Evolutionary conservation across 768 basidiomycete species (phyloP), one percentile per base, ranked within the genome.

Genomic region (Xerocomellus amylosporus): DNA sequence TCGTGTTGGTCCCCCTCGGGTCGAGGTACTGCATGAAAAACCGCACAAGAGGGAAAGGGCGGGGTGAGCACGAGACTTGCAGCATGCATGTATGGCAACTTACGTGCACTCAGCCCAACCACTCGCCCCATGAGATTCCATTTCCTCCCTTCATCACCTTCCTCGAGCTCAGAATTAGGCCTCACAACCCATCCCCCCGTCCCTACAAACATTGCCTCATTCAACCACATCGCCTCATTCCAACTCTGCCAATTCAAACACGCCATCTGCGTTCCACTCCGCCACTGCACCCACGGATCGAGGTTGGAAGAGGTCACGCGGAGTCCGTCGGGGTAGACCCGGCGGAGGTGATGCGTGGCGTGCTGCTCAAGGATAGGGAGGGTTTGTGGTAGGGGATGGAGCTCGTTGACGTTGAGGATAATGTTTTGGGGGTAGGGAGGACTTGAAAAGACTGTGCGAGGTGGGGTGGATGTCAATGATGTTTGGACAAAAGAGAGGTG

Each of bases 211-310:
- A 86, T 75, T 0, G 75, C 84, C 64, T 84, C 85, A 58, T 85
- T 84, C 22, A 86, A 63, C 58, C 83, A 81, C 78, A 82, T 79
- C 2, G 79, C 78, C 2, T 58, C 61, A 60, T 85, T 83, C 59
- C 77, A 83, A n/a, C 71, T 73, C 67, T 86, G 84, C 84, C 84
- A 85, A 58, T 86, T 85, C 40, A 86, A 67, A 36, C 78, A 76
- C 1, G 76, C 77, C 10, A 86, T 73, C 47, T 86, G 85, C 5
- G 81, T 77, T 3, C 85, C 85, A 39, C 70, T 74, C 17, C 77
- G 73, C 83, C 84, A 85, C 58, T 80, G 80, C 26, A 68, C 64
- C 17, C 79, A 68, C 0, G 82, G 79, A 39, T 79, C 73, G 48
- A 81, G 71, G 63, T 87, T 86, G 60, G 74, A 77, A 1, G 83